These are phyloP conservation scores for Aspergillus asperescens DNA, from an alignment of 495 filamentous ascomycete species.

Conservation along the genomic window DNA sequence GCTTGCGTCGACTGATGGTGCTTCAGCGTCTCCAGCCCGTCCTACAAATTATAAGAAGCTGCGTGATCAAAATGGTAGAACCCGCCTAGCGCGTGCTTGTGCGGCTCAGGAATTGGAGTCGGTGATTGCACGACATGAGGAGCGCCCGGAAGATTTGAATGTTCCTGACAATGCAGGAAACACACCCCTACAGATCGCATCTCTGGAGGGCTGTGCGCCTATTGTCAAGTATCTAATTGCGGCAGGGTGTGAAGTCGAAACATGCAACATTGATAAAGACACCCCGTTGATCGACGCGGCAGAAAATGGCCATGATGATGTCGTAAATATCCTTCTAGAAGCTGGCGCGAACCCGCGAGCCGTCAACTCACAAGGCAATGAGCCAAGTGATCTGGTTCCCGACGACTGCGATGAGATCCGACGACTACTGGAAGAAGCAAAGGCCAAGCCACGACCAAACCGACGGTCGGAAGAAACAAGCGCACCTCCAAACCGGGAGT, in stretches of 20 bases:
- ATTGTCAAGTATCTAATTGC: constrained; percentile 70
- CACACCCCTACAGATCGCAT: constrained; percentile 85
- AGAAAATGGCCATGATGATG: constrained; percentile 88
- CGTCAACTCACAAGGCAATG: constrained; percentile 78
- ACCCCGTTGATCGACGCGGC: constrained; percentile 94
- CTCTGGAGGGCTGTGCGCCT: constrained; percentile 72
- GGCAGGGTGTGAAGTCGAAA: constrained; percentile 75
- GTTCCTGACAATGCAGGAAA: constrained; percentile 89
- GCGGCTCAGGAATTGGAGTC: constrained; percentile 68
- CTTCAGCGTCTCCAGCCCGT: constrained; percentile 60
- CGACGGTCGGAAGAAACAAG: constrained; percentile 60
- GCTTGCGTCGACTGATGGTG: constrained; percentile 52
- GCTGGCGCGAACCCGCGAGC: constrained; percentile 85
- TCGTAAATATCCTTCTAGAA: constrained; percentile 76
- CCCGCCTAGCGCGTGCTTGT: constrained; percentile 76
- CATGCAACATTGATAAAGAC: constrained; percentile 77
- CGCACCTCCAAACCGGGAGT: constrained; percentile 47
- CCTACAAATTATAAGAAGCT: constrained; percentile 70
- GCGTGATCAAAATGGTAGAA: constrained; percentile 79
- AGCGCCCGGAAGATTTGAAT: constrained; percentile 81
- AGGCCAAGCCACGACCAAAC: constrained; percentile 40
- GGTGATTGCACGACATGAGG: constrained; percentile 61
- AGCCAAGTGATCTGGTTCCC: constrained; percentile 77
- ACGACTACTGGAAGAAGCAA: constrained; percentile 43
- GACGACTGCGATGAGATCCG: constrained; percentile 60